phyloP scores from a whole-genome alignment of 2,329 filamentous ascomycete genomes.

The Malbranchea cinnamomea region DNA sequence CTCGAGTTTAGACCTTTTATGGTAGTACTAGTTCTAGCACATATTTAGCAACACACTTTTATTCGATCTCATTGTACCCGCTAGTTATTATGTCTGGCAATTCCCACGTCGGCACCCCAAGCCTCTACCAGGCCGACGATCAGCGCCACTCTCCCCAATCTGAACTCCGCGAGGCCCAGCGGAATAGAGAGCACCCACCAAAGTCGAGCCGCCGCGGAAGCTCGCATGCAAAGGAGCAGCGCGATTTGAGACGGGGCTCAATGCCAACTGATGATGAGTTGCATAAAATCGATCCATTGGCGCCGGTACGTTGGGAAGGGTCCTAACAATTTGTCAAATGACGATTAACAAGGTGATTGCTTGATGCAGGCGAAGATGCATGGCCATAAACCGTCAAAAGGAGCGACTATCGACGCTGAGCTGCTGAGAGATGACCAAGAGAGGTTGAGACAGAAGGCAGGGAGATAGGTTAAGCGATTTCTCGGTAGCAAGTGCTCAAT shows the following conservation, averaged over 20 bases:
- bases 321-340: neutral
- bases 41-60: too few species aligned
- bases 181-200: constrained; percentile 57
- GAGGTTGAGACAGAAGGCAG: constrained; percentile 29
- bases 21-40: too few species aligned
- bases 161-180: constrained; percentile 36
- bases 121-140: constrained; percentile 62
- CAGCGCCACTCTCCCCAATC: constrained; percentile 50
- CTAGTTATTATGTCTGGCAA: constrained; percentile 33
- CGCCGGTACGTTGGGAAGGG: constrained; percentile 41
- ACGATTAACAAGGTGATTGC: constrained; percentile 2
- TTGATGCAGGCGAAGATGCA: constrained; percentile 28
- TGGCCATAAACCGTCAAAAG: constrained; percentile 32
- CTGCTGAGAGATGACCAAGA: constrained; percentile 30
- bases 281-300: constrained; percentile 36
- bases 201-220: constrained; percentile 9
- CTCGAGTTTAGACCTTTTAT: too few species aligned
- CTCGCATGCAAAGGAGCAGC: constrained; percentile 8
- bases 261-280: constrained; percentile 13
- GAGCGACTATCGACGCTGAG: constrained; percentile 32
- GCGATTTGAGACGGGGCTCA: constrained; percentile 40
- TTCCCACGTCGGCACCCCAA: constrained; percentile 51
- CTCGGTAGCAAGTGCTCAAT: constrained; percentile 1
- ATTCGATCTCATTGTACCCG: too few species aligned
- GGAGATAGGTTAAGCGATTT: constrained; percentile 6